Conservation (phyloP, 345 rosid genomes). For the Gossypioides kirkii region DNA sequence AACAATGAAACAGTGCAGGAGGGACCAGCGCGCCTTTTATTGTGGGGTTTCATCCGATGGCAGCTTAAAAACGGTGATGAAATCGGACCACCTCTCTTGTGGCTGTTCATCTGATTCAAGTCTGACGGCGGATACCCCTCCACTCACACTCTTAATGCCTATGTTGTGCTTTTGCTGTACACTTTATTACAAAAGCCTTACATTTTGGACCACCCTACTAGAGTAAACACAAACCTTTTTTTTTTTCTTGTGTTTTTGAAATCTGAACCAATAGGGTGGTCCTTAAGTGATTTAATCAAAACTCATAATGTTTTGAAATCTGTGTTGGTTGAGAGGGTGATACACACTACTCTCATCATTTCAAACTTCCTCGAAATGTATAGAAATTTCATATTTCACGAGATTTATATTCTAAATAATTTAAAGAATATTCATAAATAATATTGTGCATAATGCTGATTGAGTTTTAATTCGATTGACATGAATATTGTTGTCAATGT, state of each 20-base stretch:
- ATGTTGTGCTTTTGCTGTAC: not conserved
- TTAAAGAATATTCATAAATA: no score
- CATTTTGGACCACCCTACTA: slow-evolving; percentile 21
- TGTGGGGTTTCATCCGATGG: slow-evolving; percentile 12
- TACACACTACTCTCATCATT: no score
- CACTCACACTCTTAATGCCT: not conserved
- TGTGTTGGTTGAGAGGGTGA: no score
- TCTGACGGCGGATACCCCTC: not conserved
- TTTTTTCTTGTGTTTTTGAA: not conserved
- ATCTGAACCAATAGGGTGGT: slow-evolving; percentile 3
- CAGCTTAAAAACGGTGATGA: not conserved
- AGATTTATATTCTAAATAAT: no score
- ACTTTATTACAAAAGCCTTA: not conserved
- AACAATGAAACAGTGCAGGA: not conserved
- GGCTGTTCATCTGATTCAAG: slow-evolving; percentile 18
- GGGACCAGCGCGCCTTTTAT: slow-evolving; percentile 25
- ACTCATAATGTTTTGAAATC: not conserved
- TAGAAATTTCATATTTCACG: no score
- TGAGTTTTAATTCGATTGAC: no score
- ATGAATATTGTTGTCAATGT: no score
- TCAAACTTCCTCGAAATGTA: no score
- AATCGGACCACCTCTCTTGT: slow-evolving; percentile 17
- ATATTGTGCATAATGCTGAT: no score
- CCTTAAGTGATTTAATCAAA: slow-evolving; percentile 4
- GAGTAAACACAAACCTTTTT: not conserved